phyloP scores from a whole-genome alignment of 768 basidiomycete genomes.

The Chiua virens region DNA sequence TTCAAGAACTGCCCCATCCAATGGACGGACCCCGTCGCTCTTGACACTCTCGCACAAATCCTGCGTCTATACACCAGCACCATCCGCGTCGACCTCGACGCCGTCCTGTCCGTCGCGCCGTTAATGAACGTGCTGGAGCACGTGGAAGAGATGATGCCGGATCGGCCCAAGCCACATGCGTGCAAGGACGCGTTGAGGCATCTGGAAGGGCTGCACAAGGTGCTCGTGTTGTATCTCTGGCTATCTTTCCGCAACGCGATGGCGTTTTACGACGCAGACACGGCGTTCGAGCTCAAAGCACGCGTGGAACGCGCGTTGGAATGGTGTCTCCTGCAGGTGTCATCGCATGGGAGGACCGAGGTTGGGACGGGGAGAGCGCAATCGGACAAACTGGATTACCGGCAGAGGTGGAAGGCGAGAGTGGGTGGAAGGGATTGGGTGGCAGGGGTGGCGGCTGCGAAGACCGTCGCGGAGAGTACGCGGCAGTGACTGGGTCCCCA shows the following conservation, averaged over 20 bases:
- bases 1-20: constrained; percentile 49
- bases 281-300: constrained; percentile 53
- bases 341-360: constrained; percentile 14
- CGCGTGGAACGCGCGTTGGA: constrained; percentile 69
- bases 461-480: constrained; percentile 12
- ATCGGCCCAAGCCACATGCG: background rate
- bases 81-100: constrained; percentile 23
- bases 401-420: constrained; percentile 13
- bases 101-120: constrained; percentile 20
- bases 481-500: background rate
- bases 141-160: constrained; percentile 27
- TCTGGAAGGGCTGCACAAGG: constrained; percentile 80
- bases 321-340: constrained; percentile 51
- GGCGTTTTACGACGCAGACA: constrained; percentile 57
- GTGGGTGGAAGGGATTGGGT: constrained; percentile 13
- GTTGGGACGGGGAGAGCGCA: background rate
- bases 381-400: constrained; percentile 21
- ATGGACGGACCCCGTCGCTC: constrained; percentile 23
- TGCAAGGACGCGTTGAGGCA: constrained; percentile 20
- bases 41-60: constrained; percentile 19
- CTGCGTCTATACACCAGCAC: constrained; percentile 35
- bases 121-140: constrained; percentile 19
- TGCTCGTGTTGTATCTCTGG: constrained; percentile 83
- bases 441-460: constrained; percentile 22
- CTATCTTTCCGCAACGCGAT: constrained; percentile 67